Conservation (phyloP, 1,139 yeast species). For the Sugiyamaella paludigena region DNA sequence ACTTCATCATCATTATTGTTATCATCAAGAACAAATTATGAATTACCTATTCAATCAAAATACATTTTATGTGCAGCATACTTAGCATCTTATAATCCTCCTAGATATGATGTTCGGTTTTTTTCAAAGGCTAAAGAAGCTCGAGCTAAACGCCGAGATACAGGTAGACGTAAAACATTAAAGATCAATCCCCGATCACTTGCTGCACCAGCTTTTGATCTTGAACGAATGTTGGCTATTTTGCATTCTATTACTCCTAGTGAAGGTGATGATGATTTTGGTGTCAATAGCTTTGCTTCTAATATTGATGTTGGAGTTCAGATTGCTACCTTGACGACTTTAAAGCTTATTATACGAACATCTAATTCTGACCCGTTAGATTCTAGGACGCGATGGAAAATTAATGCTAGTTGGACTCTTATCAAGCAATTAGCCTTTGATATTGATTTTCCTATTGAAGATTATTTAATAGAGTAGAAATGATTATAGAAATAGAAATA, state of each 20-base stretch:
- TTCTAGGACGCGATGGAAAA: constrained; percentile 62
- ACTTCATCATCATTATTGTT: neutral
- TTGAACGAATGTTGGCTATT: constrained; percentile 68
- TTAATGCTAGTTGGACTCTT: constrained; percentile 55
- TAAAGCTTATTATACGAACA: constrained; percentile 52
- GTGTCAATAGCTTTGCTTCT: constrained; percentile 36
- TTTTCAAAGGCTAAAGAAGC: constrained; percentile 60
- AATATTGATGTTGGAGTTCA: constrained; percentile 55
- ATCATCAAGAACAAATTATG: neutral
- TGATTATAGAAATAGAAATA: neutral
- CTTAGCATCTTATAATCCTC: constrained; percentile 64
- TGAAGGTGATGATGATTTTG: constrained; percentile 26
- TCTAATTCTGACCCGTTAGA: constrained; percentile 57
- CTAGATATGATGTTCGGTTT: constrained; percentile 55
- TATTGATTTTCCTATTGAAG: constrained; percentile 53
- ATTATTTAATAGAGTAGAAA: constrained; percentile 43
- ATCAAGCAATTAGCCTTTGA: constrained; percentile 52
- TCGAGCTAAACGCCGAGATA: constrained; percentile 44
- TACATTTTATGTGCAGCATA: constrained; percentile 65
- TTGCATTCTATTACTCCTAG: constrained; percentile 51
- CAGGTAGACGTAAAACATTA: constrained; percentile 43
- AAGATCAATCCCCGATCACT: constrained; percentile 54
- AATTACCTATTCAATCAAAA: constrained; percentile 57
- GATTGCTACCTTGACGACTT: constrained; percentile 56
- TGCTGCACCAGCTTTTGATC: constrained; percentile 61